Conservation (phyloP, 305 asterid species). For the Salvia sclarea region DNA sequence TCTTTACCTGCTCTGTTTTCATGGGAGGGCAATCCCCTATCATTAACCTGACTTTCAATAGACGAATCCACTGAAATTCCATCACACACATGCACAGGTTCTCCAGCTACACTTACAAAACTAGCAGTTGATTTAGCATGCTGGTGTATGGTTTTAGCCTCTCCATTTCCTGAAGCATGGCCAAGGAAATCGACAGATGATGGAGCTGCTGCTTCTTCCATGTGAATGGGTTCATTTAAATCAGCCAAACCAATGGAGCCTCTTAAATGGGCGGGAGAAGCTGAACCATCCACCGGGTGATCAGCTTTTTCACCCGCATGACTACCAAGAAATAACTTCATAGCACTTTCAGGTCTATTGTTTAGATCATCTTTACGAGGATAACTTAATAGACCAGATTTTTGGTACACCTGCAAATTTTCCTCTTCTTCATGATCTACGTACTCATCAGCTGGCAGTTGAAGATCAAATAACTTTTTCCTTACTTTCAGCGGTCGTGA, state of each 20-base stretch:
- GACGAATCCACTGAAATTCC: conserved; percentile 37
- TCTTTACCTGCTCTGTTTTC: conserved; percentile 56
- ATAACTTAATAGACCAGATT: conserved; percentile 32
- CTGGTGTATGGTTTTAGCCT: conserved; percentile 38
- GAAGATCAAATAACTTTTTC: conserved; percentile 86
- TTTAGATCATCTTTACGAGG: conserved; percentile 34
- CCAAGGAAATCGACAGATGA: conserved; percentile 57
- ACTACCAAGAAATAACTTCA: conserved; percentile 32
- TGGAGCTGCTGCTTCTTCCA: conserved; percentile 49
- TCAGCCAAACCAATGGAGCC: conserved; percentile 63
- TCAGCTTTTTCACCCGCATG: conserved; percentile 14
- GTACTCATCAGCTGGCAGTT: conserved; percentile 82
- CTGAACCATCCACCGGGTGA: conserved; percentile 39
- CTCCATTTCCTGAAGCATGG: conserved; percentile 37
- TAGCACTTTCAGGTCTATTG: conserved; percentile 23
- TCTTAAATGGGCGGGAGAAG: conserved; percentile 47
- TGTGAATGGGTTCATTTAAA: conserved; percentile 70
- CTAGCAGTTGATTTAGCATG: conserved; percentile 42
- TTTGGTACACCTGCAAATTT: conserved; percentile 38
- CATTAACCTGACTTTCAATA: conserved; percentile 44
- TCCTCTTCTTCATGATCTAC: conserved; percentile 63
- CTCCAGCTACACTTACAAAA: conserved; percentile 43
- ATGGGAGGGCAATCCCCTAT: conserved; percentile 54
- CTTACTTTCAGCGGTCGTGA: conserved; percentile 74
- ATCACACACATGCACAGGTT: conserved; percentile 32